phyloP scores from a whole-genome alignment of 148 eudicot genomes.

The Pouteria glomerata region DNA sequence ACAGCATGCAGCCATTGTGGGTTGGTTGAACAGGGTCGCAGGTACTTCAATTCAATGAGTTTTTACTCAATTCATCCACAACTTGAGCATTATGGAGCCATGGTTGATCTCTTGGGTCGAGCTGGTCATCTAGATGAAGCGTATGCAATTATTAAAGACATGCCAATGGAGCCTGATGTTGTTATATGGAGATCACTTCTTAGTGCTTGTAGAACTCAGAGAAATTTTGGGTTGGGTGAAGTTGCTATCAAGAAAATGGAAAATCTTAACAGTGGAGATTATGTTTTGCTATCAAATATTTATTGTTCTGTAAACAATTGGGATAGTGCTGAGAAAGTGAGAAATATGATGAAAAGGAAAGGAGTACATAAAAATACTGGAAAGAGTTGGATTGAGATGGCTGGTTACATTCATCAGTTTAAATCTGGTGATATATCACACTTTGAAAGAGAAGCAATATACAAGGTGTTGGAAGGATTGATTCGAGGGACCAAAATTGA shows the following conservation, averaged over 20 bases:
- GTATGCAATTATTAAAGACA: slow-evolving; percentile 41
- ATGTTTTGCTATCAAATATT: slow-evolving; percentile 55
- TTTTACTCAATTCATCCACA: slow-evolving; percentile 43
- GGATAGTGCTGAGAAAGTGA: slow-evolving; percentile 43
- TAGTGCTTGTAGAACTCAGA: slow-evolving; percentile 59
- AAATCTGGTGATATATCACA: slow-evolving; percentile 48
- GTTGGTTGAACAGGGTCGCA: slow-evolving; percentile 45
- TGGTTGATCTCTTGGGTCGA: slow-evolving; percentile 66
- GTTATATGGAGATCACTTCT: slow-evolving; percentile 70
- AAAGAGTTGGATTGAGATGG: slow-evolving; percentile 66
- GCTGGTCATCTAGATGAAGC: slow-evolving; percentile 62
- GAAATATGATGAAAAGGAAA: slow-evolving; percentile 29
- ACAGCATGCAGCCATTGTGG: slow-evolving; percentile 67
- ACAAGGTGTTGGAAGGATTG: slow-evolving; percentile 44
- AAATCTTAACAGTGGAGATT: slow-evolving; percentile 55
- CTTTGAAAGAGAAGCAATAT: slow-evolving; percentile 38
- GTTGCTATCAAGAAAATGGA: slow-evolving; percentile 36
- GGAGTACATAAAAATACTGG: slow-evolving; percentile 45
- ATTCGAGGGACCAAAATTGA: slow-evolving; percentile 38
- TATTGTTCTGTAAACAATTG: slow-evolving; percentile 48
- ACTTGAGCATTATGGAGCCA: slow-evolving; percentile 68
- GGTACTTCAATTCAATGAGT: slow-evolving; percentile 45
- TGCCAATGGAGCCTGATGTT: slow-evolving; percentile 66
- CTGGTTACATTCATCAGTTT: slow-evolving; percentile 47
- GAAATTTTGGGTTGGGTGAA: slow-evolving; percentile 41